Evolutionary conservation across 176 grass and related monocot species (phyloP).

Genomic region (Musa itinerans): DNA sequence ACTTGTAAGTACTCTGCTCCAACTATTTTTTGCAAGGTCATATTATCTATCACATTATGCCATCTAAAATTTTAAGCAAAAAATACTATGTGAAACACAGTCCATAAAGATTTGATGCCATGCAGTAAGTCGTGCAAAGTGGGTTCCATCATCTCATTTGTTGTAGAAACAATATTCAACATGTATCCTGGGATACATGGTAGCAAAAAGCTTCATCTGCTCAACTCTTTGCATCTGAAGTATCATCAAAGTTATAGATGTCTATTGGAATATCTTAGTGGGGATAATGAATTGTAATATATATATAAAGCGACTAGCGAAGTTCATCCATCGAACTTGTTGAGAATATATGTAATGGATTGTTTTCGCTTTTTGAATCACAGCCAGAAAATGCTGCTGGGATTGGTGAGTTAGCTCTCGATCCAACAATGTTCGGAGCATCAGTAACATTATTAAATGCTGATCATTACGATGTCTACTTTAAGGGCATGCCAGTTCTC

Average conservation of each 20-base stretch:
- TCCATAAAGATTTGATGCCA: no score
- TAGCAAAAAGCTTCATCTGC: not conserved
- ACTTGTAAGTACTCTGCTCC: conserved; percentile 41
- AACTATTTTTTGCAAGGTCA: no score
- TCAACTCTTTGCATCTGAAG: no score
- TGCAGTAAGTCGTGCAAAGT: not conserved
- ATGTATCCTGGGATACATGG: not conserved
- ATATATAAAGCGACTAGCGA: no score
- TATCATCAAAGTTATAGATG: no score
- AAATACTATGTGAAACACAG: no score
- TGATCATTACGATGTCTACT: conserved; percentile 81
- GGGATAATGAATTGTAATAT: no score
- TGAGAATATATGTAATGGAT: not conserved
- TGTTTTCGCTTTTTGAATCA: not conserved
- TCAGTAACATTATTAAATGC: conserved; percentile 76
- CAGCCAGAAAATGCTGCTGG: conserved; percentile 51
- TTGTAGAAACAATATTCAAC: not conserved
- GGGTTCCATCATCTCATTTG: not conserved
- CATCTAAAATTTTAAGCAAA: no score
- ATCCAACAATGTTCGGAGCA: conserved; percentile 81
- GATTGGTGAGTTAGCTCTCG: conserved; percentile 79
- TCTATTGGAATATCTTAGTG: no score
- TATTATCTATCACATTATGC: no score
- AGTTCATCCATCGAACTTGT: no score
- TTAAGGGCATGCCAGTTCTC: conserved; percentile 74